phyloP scores from a whole-genome alignment of 1,284 basidiomycete genomes.

The Gastroboletus turbinatus region DNA sequence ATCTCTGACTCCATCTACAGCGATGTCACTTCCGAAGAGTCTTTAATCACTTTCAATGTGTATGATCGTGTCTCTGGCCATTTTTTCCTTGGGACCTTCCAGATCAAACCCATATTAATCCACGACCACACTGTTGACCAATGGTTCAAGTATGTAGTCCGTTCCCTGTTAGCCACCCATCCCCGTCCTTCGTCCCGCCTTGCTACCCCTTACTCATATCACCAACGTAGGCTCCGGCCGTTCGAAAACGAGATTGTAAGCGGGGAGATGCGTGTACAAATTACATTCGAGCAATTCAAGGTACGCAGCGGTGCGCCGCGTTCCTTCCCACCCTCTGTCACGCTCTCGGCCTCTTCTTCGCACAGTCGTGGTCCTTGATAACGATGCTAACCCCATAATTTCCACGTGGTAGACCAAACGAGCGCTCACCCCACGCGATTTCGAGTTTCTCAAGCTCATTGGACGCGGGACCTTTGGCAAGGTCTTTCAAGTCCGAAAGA shows the following conservation, averaged over 20 bases:
- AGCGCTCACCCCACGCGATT: slow-evolving; percentile 86
- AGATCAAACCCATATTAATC: slow-evolving; percentile 87
- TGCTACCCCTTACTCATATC: slow-evolving; percentile 12
- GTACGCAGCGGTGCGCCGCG: slow-evolving; percentile 40
- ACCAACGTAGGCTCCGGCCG: slow-evolving; percentile 61
- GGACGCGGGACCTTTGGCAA: slow-evolving; percentile 98
- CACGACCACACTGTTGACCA: slow-evolving; percentile 96
- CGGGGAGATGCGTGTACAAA: slow-evolving; percentile 93
- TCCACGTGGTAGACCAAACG: slow-evolving; percentile 63
- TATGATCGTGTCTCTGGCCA: slow-evolving; percentile 91
- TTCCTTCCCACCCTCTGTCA: slow-evolving; percentile 27
- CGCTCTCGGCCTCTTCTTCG: slow-evolving; percentile 15
- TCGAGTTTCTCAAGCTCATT: slow-evolving; percentile 98
- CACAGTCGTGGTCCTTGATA: slow-evolving; percentile 22
- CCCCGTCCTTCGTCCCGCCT: not conserved
- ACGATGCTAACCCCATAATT: slow-evolving; percentile 14
- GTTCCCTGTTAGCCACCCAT: not conserved
- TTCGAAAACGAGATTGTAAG: slow-evolving; percentile 81
- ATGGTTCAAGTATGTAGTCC: slow-evolving; percentile 83
- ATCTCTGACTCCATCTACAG: slow-evolving; percentile 43
- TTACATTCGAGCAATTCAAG: slow-evolving; percentile 90
- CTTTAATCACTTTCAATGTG: slow-evolving; percentile 86
- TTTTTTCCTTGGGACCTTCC: slow-evolving; percentile 88
- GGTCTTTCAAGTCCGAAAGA: slow-evolving; percentile 98
- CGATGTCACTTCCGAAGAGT: slow-evolving; percentile 92